A percentile compares a stretch with the other conserved stretches of the same genome.
Conservation (phyloP, 139 green algal species). For the Micractinium conductrix region DNA sequence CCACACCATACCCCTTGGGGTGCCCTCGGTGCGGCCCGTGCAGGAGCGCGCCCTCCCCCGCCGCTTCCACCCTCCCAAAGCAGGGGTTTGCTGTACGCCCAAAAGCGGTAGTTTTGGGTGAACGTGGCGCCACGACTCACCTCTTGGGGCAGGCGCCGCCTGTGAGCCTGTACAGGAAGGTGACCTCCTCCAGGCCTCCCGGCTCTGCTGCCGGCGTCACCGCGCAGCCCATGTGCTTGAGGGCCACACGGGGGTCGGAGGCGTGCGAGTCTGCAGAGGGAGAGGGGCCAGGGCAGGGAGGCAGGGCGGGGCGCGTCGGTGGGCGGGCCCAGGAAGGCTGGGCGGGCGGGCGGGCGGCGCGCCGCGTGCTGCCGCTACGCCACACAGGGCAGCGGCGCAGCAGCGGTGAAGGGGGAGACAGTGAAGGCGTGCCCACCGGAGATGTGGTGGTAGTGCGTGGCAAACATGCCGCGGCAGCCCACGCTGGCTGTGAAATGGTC, state of each 20-base stretch:
- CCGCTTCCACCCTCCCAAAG: too few relatives aligned
- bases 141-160: slow-evolving; percentile 89
- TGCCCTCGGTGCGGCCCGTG: too few relatives aligned
- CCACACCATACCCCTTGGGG: too few relatives aligned
- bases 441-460: slow-evolving; percentile 96
- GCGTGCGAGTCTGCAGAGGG: slow-evolving; percentile 60
- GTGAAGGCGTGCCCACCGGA: not conserved
- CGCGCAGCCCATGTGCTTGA: slow-evolving; percentile 91
- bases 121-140: too few relatives aligned
- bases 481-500: slow-evolving; percentile 68
- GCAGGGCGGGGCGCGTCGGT: not conserved
- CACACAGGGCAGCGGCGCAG: too few relatives aligned
- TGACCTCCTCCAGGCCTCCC: slow-evolving; percentile 74
- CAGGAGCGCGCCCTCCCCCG: too few relatives aligned
- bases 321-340: not conserved
- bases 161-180: slow-evolving; percentile 92
- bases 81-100: too few relatives aligned
- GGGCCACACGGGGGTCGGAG: slow-evolving; percentile 61
- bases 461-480: slow-evolving; percentile 92
- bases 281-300: not conserved
- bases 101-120: too few relatives aligned
- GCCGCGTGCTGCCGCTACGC: not conserved
- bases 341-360: not conserved
- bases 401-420: not conserved
- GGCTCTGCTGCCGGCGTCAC: slow-evolving; percentile 49